Conservation (phyloP, 2,329 filamentous ascomycete genomes). For the Talaromyces rugulosus region DNA sequence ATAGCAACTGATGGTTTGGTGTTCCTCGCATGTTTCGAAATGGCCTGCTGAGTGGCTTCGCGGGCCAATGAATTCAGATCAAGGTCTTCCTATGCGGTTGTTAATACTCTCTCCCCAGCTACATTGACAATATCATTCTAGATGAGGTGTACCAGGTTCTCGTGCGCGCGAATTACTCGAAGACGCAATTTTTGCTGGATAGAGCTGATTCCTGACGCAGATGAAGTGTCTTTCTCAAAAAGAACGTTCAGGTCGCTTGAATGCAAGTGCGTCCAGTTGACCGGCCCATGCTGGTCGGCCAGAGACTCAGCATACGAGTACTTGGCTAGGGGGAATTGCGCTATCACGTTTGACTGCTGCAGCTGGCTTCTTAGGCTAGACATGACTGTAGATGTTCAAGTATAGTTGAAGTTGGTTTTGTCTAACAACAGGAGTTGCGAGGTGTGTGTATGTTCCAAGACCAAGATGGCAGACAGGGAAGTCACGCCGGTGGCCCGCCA, state of each 20-base stretch:
- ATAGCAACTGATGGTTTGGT: constrained; percentile 34
- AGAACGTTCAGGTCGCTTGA: constrained; percentile 31
- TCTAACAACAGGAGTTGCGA: not conserved
- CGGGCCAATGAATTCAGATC: constrained; percentile 32
- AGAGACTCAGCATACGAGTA: constrained; percentile 43
- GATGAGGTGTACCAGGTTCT: constrained; percentile 30
- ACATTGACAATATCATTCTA: not conserved
- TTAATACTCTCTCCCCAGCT: not conserved
- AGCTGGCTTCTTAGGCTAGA: not conserved
- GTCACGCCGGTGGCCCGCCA: not conserved
- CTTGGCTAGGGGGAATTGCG: constrained; percentile 33
- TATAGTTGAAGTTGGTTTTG: not conserved
- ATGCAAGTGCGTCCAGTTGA: constrained; percentile 43
- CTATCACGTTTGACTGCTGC: constrained; percentile 12
- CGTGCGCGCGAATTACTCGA: constrained; percentile 30
- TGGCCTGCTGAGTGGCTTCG: constrained; percentile 18
- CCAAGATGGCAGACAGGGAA: not conserved
- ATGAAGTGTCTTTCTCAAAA: constrained; percentile 28
- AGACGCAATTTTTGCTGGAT: constrained; percentile 23
- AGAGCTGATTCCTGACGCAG: constrained; percentile 7
- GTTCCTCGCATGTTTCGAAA: constrained; percentile 15
- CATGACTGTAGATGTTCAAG: not conserved
- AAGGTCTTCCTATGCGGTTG: constrained; percentile 35
- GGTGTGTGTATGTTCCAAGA: not conserved
- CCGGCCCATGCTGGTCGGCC: constrained; percentile 31